phyloP scores from a whole-genome alignment of 2,329 filamentous ascomycete species.

The Aspergillus luchuensis region DNA sequence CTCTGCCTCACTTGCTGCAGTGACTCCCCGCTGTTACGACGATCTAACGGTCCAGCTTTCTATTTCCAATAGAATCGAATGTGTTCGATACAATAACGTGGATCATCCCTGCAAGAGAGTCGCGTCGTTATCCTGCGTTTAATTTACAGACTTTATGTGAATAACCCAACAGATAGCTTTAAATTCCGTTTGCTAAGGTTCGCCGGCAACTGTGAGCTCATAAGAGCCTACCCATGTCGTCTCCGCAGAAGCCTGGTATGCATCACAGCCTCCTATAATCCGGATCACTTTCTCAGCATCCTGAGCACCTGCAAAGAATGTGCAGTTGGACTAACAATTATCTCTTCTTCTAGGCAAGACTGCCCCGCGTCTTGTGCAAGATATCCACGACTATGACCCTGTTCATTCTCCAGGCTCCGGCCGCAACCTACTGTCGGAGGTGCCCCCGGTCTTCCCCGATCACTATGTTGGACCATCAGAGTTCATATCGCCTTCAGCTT shows the following conservation, averaged over 20 bases:
- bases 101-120: background rate
- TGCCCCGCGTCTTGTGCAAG: conserved; percentile 51
- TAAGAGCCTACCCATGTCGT: conserved; percentile 32
- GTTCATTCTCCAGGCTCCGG: conserved; percentile 46
- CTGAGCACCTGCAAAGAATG: background rate
- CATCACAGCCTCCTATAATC: background rate
- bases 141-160: conserved; percentile 14
- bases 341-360: conserved; percentile 48
- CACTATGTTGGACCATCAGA: conserved; percentile 37
- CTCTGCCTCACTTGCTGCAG: background rate
- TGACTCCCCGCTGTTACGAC: conserved; percentile 14
- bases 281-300: too few relatives aligned
- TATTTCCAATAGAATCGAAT: conserved; percentile 11
- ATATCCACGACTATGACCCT: conserved; percentile 49
- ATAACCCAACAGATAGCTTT: background rate
- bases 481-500: conserved; percentile 49
- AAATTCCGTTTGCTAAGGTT: conserved; percentile 11
- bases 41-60: background rate
- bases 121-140: background rate
- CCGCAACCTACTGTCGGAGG: conserved; percentile 60
- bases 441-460: conserved; percentile 55
- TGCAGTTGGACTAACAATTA: conserved; percentile 7
- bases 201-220: conserved; percentile 17
- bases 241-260: conserved; percentile 38
- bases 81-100: conserved; percentile 6